A percentile compares a stretch with the other conserved stretches of the same genome.
Evolutionary conservation across 139 green algal genomes (phyloP).

Genomic region (Chlamydomonas incerta): DNA sequence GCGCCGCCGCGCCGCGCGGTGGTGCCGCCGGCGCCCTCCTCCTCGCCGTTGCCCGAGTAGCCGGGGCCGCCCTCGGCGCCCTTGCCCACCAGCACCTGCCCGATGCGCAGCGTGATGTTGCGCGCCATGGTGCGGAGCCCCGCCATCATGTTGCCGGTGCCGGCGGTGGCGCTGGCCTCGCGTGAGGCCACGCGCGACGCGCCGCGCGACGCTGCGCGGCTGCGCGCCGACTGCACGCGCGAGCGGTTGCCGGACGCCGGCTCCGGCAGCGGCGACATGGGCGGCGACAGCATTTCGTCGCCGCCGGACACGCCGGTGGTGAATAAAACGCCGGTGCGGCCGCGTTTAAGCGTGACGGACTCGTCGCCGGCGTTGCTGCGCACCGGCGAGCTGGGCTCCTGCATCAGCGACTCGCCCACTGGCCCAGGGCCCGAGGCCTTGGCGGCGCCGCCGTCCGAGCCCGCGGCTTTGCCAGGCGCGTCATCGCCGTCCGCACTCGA

Average conservation of each 20-base stretch:
- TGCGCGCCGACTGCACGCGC: neutral
- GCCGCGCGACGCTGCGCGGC: neutral
- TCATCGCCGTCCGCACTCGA: neutral
- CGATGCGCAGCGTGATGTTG: slow-evolving; percentile 24
- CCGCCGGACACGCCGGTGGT: neutral
- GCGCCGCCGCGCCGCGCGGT: neutral
- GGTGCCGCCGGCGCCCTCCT: neutral
- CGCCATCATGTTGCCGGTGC: neutral
- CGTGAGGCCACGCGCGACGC: slow-evolving; percentile 7
- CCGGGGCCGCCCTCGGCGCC: neutral
- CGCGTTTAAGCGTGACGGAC: neutral
- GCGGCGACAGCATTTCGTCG: neutral
- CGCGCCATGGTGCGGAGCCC: slow-evolving; percentile 8
- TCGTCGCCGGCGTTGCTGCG: neutral
- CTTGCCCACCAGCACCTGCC: neutral
- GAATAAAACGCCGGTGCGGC: slow-evolving; percentile 19
- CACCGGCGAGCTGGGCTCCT: neutral
- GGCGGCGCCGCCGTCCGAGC: too few species aligned
- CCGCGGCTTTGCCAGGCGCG: too few species aligned
- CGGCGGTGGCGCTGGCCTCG: neutral
- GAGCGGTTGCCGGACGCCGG: too few species aligned
- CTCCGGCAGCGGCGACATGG: too few species aligned
- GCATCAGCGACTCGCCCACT: neutral
- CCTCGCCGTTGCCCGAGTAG: neutral
- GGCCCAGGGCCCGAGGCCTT: neutral